Percentiles rank a stretch among this genome's conserved stretches.
phyloP scores from a whole-genome alignment of 1,139 yeast species.

The Kazachstania sp. region DNA sequence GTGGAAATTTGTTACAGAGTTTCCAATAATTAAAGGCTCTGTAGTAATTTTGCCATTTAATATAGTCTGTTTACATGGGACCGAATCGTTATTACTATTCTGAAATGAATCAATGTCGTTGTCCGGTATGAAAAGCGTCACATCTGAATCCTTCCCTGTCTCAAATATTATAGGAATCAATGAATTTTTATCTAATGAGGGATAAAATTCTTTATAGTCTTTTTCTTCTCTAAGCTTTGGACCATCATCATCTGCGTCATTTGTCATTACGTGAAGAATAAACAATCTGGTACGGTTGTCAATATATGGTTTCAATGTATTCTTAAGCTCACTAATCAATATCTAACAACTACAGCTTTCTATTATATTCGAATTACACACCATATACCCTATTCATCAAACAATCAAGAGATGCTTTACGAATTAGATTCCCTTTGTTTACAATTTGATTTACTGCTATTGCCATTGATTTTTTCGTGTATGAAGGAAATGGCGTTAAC shows the following conservation, averaged over 20 bases:
- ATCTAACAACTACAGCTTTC: no score
- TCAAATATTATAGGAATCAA: constrained; percentile 35
- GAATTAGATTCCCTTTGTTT: background rate
- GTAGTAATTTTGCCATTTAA: constrained; percentile 22
- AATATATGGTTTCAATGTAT: no score
- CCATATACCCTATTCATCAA: no score
- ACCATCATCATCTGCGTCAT: constrained; percentile 22
- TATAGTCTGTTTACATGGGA: constrained; percentile 21
- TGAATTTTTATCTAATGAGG: constrained; percentile 49
- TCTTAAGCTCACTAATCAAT: no score
- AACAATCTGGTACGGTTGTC: no score
- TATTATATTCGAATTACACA: no score
- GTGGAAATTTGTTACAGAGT: constrained; percentile 14
- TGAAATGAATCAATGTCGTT: background rate
- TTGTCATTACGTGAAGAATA: background rate
- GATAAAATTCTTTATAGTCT: constrained; percentile 58
- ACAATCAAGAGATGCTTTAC: background rate
- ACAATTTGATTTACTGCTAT: background rate
- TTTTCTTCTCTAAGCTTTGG: constrained; percentile 71
- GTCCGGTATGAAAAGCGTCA: background rate
- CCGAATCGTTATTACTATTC: background rate
- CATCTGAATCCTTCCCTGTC: background rate
- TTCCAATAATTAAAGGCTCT: constrained; percentile 19
- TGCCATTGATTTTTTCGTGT: background rate
- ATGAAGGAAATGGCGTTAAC: background rate